Base-by-base conservation (phyloP, 345 rosid genomes). In the Moricandia moricandioides region DNA sequence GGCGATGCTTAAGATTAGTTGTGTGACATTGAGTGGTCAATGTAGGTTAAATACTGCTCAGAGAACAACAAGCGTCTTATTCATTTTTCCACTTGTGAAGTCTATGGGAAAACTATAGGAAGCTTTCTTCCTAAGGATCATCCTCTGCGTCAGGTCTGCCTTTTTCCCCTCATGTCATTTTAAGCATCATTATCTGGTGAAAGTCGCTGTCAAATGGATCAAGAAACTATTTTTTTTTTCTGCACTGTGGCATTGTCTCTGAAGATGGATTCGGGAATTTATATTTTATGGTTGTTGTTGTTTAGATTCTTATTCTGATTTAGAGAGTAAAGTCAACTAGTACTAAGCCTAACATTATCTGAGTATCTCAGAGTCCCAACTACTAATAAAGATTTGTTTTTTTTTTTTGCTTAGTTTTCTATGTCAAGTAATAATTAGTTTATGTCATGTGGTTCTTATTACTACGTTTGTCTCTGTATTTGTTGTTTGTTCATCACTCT, bases 51-150 rank as follows among this genome's bases (percentile, higher is more conserved):
- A 72, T 96, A 96, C 82, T 96, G 99, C 79, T 96, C 99, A 27
- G 99, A 96, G 87, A 96, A 96, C 85, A 86, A 70, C 84, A 96
- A 96, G 86, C 98, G 99, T 79, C 80, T 96, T 45, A 92, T 96
- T 84, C 99, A 92, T 85, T 96, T 96, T 77, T 96, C 99, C 6
- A 96, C 99, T 17, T 96, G 99, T 79, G 99, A 96, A 84, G 97
- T 96, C 7, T 96, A 96, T 82, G 99, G 99, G 12, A 96, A 96
- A 86, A 96, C 99, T 6, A 89, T 96, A 6, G 97, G 98, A 64
- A 83, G 96, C 85, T 92, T 87, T 85, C 98, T 96, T 80, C 98
- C 99, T 0, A 96, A 89, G 81, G 97, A 92, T 65, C 87, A 90
- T 71, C 89, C 97, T 79, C 99, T 96, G 31, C 99, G 99, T 72